These are phyloP conservation scores for Leccinum pachyderme DNA, from an alignment of 1,284 basidiomycete species.

Conservation along the genomic window DNA sequence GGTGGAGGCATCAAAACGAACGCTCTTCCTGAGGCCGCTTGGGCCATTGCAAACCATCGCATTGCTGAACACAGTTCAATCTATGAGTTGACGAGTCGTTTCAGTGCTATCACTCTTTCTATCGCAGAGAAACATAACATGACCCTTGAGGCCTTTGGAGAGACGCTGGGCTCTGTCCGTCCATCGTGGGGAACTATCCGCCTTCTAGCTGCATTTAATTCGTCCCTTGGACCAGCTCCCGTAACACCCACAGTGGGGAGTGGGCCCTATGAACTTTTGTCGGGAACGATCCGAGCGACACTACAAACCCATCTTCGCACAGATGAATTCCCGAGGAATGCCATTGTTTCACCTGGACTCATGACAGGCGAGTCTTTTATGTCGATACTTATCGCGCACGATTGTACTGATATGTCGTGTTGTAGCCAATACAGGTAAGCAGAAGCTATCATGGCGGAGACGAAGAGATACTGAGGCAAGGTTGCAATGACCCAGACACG, in stretches of 20 bases:
- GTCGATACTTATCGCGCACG: background rate
- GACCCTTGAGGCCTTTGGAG: background rate
- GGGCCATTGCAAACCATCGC: background rate
- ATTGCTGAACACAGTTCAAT: background rate
- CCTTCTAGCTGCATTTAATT: background rate
- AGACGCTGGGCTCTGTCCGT: background rate
- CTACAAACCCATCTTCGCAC: background rate
- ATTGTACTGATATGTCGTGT: background rate
- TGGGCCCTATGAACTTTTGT: background rate
- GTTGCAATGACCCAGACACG: background rate
- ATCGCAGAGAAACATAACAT: background rate
- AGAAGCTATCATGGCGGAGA: background rate
- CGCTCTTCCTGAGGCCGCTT: background rate
- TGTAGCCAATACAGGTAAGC: background rate
- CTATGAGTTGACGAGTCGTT: background rate
- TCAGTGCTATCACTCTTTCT: background rate
- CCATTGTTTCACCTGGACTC: background rate
- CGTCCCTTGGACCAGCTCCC: background rate
- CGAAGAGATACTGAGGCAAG: background rate
- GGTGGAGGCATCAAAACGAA: background rate
- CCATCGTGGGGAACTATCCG: background rate
- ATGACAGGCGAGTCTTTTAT: background rate
- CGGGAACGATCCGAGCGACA: background rate
- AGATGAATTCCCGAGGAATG: background rate
- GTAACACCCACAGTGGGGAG: background rate